phyloP scores from a whole-genome alignment of 345 rosid genomes.

The Brassica carinata region DNA sequence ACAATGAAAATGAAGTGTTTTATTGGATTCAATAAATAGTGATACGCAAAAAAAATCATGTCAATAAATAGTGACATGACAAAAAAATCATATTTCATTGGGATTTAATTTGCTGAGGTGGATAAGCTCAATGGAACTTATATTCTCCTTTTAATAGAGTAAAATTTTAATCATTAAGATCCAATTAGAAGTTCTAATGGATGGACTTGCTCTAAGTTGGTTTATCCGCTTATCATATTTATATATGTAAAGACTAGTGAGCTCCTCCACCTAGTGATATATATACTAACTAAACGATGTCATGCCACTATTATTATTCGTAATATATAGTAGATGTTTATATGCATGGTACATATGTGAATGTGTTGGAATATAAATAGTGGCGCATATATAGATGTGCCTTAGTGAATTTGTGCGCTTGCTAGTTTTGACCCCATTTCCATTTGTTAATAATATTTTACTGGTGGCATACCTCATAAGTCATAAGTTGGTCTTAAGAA shows the following conservation, averaged over 20 bases:
- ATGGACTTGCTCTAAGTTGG: neutral
- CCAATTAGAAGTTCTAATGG: too few relatives aligned
- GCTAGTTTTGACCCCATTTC: constrained; percentile 28
- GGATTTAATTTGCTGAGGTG: too few relatives aligned
- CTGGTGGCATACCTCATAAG: constrained; percentile 31
- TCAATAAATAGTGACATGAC: too few relatives aligned
- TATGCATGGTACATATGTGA: neutral
- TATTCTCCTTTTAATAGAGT: too few relatives aligned
- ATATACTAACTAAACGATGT: constrained; percentile 24
- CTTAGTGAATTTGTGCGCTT: constrained; percentile 24
- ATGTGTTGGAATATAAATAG: constrained; percentile 20
- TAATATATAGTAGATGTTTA: constrained; percentile 5
- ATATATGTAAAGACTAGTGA: neutral
- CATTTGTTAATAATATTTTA: neutral
- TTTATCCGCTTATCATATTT: neutral
- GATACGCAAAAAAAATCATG: too few relatives aligned
- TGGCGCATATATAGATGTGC: constrained; percentile 17
- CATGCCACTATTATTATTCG: constrained; percentile 22
- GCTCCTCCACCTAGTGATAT: constrained; percentile 27
- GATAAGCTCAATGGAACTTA: too few relatives aligned
- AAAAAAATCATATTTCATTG: too few relatives aligned
- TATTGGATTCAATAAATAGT: too few relatives aligned
- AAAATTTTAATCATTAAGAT: too few relatives aligned
- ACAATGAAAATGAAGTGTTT: too few relatives aligned
- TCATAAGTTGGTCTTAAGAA: constrained; percentile 8